Base-by-base conservation (phyloP, 129 eudicot species). In the Flaveria sonorensis region DNA sequence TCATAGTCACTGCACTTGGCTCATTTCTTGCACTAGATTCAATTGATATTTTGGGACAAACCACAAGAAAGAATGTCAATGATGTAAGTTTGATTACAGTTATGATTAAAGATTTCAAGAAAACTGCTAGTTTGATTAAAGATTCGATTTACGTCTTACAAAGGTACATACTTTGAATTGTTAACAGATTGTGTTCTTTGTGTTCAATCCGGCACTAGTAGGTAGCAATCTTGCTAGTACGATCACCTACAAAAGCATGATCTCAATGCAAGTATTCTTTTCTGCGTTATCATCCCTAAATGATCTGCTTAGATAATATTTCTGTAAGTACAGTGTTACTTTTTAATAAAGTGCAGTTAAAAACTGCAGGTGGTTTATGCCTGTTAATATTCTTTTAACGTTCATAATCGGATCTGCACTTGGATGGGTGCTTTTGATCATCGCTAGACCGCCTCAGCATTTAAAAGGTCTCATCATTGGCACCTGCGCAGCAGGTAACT, bases 401-500 rank as follows among this genome's bases (percentile, higher is more conserved):
- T 87, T 85, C 71, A 26, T 85, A 16, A 71, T 84, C 52, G 88
- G 91, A 23, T 79, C 91, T 26, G 83, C 77, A 28, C 79, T 87
- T 66, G 91, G 87, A 42, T 85, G 89, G 89, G 46, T 80, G 59
- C 87, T 87, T 79, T 82, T 80, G 11, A 80, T 71, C 74, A 57
- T 87, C 51, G 81, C 87, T 16, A 77, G 73, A 80, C 78, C 92
- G 20, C 89, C 92, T 64, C 46, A 48, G 53, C 85, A 87, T 60
- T 66, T 87, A 11, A 74, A 85, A 21, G 89, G 92, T 62, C 92
- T 87, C 52, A 85, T 87, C 2, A 48, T 87, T 3, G 85, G 89
- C 66, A 39, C 79, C 21, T 87, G 92, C 80, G 81, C 92, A 43
- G 92, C 89, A 60, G 92, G 92, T 87, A 62, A 61, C 68, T 61